Evolutionary conservation across 1,284 basidiomycete species (phyloP), one percentile per base, ranked within the genome.

Genomic region (Macrocystidia cucumis): DNA sequence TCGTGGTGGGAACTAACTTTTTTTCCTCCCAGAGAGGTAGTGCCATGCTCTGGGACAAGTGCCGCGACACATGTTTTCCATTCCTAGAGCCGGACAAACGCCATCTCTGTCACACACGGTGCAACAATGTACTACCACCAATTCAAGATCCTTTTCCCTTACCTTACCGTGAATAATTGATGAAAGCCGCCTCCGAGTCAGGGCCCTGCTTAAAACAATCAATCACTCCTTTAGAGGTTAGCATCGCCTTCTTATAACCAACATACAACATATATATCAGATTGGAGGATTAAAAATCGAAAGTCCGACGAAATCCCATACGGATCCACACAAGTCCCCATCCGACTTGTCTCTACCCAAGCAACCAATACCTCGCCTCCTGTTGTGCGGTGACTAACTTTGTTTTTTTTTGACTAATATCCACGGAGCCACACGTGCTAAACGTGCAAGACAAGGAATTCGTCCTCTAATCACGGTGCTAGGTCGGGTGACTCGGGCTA

Each of bases 301-400:
- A 62, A 61, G 58, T 60, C 59, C 60, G 60, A 52, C 48, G 32
- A 46, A 49, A 51, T 61, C 58, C 54, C 54, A 56, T 57, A 62
- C 48, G 50, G 59, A 59, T 60, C 55, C 56, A 56, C 60, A 50
- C 23, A 28, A 25, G 38, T 38, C 39, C 44, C 38, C 28, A 34
- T 35, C 34, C 12, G 32, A 29, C 34, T 38, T 32, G 24, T 32
- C 38, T 39, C 44, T 40, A 34, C 38, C 40, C 29, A 39, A 38
- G 40, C 39, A 37, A 35, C 29, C 32, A 44, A 41, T n/a, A n/a
- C n/a, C n/a, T n/a, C n/a, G n/a, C n/a, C n/a, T n/a, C 35, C 35
- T 29, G 20, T 31, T n/a, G 28, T 42, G 41, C 29, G 38, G 37
- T 50, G 40, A 46, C 44, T 45, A 45, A 48, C 42, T 39, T n/a